These are phyloP conservation scores for Taphrina wiesneri DNA, from an alignment of 1,139 yeast genomes.

Conservation along the genomic window DNA sequence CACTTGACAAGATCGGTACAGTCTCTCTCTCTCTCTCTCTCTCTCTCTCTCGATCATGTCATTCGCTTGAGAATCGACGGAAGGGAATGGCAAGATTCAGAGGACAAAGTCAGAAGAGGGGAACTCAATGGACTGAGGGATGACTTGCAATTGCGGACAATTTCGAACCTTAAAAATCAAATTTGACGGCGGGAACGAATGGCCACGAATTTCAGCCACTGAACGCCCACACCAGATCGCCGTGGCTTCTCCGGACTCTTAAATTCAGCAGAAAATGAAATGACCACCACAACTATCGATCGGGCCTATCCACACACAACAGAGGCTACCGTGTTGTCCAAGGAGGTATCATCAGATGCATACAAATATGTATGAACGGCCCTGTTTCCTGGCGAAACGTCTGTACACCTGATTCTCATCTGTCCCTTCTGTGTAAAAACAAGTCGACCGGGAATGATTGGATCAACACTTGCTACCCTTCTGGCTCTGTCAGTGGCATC, in stretches of 20 bases:
- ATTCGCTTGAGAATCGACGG: no score
- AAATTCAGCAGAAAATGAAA: not conserved
- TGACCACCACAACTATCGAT: no score
- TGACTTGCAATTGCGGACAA: not conserved
- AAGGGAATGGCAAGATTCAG: no score
- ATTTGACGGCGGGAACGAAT: not conserved
- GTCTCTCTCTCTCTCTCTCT: no score
- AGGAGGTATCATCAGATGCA: not conserved
- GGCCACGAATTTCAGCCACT: not conserved
- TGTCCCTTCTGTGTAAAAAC: no score
- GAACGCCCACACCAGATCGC: not conserved
- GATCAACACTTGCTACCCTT: not conserved
- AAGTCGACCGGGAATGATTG: not conserved
- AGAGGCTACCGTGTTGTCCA: not conserved
- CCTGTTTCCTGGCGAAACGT: not conserved
- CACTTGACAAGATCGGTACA: no score
- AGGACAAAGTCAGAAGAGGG: not conserved
- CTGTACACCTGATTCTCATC: no score
- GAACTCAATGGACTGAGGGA: no score
- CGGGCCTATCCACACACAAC: not conserved
- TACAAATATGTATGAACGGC: not conserved
- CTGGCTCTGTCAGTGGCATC: not conserved
- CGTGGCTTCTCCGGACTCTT: conserved; percentile 5
- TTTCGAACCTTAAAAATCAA: not conserved
- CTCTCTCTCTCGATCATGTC: no score